Percentiles rank a stretch among this genome's conserved stretches.
These are phyloP conservation scores for Magnolia sinica DNA, from an alignment of 164 flowering plant species.

Conservation along the genomic window DNA sequence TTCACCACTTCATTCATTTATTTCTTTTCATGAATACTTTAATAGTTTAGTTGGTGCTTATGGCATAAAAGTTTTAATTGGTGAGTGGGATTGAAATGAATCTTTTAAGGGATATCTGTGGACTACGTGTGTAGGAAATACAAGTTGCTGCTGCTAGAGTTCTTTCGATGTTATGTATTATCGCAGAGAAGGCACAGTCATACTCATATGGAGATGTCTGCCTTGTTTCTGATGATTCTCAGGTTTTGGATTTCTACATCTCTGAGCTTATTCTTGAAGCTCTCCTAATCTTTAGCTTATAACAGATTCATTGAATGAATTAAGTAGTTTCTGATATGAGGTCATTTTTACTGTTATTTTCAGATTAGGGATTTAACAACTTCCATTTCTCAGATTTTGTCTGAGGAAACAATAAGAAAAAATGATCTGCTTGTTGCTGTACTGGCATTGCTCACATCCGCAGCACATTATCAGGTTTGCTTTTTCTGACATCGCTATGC, in stretches of 20 bases:
- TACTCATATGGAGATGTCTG: slow-evolving; percentile 39
- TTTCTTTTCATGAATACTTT: no score
- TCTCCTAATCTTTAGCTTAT: not conserved
- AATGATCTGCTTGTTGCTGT: slow-evolving; percentile 63
- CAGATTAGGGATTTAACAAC: slow-evolving; percentile 60
- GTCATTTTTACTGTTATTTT: slow-evolving; percentile 16
- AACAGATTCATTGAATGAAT: not conserved
- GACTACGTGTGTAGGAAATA: slow-evolving; percentile 51
- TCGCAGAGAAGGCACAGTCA: slow-evolving; percentile 48
- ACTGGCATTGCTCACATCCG: slow-evolving; percentile 58
- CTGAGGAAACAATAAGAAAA: slow-evolving; percentile 37
- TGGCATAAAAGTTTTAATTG: not conserved
- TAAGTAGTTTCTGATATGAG: not conserved
- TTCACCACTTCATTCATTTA: no score
- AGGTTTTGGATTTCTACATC: slow-evolving; percentile 40
- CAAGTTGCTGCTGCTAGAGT: slow-evolving; percentile 75
- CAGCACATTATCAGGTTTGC: slow-evolving; percentile 81
- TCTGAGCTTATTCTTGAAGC: slow-evolving; percentile 5
- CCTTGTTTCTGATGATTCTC: slow-evolving; percentile 61
- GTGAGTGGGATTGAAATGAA: not conserved
- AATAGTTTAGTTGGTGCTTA: no score
- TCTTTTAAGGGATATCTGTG: slow-evolving; percentile 1
- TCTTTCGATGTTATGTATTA: slow-evolving; percentile 47
- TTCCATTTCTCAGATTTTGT: slow-evolving; percentile 39
- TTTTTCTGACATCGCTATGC: slow-evolving; percentile 7